Percentiles rank a stretch among this genome's conserved stretches.
These are phyloP conservation scores for Xylariaceae sp. DNA, from an alignment of 2,329 filamentous ascomycete species.

Conservation along the genomic window DNA sequence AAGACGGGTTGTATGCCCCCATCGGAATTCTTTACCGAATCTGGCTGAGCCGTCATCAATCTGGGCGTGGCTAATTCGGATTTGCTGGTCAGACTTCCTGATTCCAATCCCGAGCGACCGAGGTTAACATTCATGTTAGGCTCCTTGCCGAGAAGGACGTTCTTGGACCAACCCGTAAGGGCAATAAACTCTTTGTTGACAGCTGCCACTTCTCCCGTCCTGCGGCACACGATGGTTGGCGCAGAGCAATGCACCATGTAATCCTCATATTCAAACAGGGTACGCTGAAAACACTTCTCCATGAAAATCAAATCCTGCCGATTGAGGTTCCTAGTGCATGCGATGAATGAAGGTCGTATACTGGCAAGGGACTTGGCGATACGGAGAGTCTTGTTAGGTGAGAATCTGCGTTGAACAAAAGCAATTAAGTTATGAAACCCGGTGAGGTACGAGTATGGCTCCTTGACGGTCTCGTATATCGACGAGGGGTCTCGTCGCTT, in stretches of 20 bases:
- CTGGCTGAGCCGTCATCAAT: conserved; percentile 40
- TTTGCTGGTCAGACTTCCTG: conserved; percentile 40
- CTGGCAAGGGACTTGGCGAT: conserved; percentile 85
- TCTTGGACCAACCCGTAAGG: conserved; percentile 88
- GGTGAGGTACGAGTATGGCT: conserved; percentile 84
- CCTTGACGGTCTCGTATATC: conserved; percentile 83
- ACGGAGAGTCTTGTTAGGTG: conserved; percentile 67
- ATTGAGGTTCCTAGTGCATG: conserved; percentile 83
- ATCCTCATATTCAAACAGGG: conserved; percentile 87
- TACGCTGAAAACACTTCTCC: conserved; percentile 94
- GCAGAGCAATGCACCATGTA: conserved; percentile 84
- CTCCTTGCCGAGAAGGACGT: conserved; percentile 80
- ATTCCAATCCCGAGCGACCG: conserved; percentile 46
- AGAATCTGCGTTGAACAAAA: conserved; percentile 72
- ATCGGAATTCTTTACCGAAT: conserved; percentile 36
- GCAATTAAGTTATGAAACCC: conserved; percentile 86
- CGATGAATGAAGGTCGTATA: conserved; percentile 88
- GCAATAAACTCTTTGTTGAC: conserved; percentile 97
- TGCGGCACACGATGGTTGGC: conserved; percentile 83
- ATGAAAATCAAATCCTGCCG: conserved; percentile 90
- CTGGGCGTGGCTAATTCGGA: conserved; percentile 47
- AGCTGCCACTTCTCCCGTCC: conserved; percentile 90
- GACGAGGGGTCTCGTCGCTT: conserved; percentile 70
- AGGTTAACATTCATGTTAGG: conserved; percentile 83
- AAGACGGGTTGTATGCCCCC: conserved; percentile 72